phyloP scores from a whole-genome alignment of 306 rosid species.

The Mimosa bimucronata region DNA sequence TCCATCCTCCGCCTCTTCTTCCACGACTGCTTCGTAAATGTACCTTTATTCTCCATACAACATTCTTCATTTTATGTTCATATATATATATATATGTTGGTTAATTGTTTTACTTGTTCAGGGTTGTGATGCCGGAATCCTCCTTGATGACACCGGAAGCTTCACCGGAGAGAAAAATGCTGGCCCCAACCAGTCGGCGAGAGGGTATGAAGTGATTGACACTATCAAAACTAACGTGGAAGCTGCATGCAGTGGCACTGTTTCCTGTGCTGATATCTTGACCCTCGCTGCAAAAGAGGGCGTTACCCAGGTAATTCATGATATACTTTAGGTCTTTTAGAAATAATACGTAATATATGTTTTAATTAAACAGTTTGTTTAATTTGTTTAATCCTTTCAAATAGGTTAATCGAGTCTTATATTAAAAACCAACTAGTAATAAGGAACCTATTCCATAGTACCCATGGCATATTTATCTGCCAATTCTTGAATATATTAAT shows the following conservation, averaged over 20 bases:
- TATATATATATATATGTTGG: background rate
- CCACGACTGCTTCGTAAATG: constrained; percentile 89
- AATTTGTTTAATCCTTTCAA: too few relatives aligned
- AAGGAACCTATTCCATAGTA: background rate
- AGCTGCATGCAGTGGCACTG: constrained; percentile 66
- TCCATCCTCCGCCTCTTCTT: constrained; percentile 85
- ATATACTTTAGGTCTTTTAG: too few relatives aligned
- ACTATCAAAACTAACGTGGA: constrained; percentile 66
- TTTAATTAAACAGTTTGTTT: too few relatives aligned
- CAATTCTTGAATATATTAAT: background rate
- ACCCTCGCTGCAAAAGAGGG: constrained; percentile 84
- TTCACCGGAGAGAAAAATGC: constrained; percentile 80
- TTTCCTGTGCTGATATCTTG: constrained; percentile 86
- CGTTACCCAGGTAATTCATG: constrained; percentile 41
- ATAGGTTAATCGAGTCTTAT: too few relatives aligned
- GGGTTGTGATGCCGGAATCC: constrained; percentile 81
- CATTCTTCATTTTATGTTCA: background rate
- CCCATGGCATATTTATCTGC: background rate
- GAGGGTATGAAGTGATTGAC: constrained; percentile 84
- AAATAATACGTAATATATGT: too few relatives aligned
- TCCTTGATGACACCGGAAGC: constrained; percentile 65
- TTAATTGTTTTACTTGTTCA: constrained; percentile 15
- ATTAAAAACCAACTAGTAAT: too few relatives aligned
- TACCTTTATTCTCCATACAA: constrained; percentile 5
- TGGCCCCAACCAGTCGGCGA: constrained; percentile 51